Conservation (phyloP, 371 early-diverging fungal species). For the Mortierella sp. region DNA sequence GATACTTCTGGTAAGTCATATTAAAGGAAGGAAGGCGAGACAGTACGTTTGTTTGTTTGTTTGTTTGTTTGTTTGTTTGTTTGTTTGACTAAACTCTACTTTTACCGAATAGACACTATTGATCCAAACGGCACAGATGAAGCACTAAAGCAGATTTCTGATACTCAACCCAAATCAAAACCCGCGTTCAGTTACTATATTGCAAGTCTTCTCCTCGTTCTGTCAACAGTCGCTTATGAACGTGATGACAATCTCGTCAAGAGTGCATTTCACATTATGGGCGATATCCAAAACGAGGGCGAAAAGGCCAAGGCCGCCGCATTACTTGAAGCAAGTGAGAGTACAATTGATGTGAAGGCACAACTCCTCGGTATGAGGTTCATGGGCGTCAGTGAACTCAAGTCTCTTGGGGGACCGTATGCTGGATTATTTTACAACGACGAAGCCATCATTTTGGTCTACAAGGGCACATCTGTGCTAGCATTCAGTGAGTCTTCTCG, state of each 20-base stretch:
- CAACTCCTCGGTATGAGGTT: conserved; percentile 59
- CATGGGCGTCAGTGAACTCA: conserved; percentile 63
- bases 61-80: neutral
- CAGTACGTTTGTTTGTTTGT: neutral
- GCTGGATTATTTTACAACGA: conserved; percentile 63
- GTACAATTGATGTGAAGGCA: conserved; percentile 28
- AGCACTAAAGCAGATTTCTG: conserved; percentile 28
- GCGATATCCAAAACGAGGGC: conserved; percentile 13
- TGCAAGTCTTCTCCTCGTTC: conserved; percentile 31
- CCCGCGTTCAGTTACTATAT: conserved; percentile 43
- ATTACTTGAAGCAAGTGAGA: conserved; percentile 37
- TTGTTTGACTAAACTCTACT: neutral
- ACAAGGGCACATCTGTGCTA: conserved; percentile 64
- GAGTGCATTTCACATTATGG: conserved; percentile 42
- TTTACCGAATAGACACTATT: conserved; percentile 23
- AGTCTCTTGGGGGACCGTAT: conserved; percentile 62
- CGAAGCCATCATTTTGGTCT: conserved; percentile 60
- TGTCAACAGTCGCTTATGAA: conserved; percentile 60
- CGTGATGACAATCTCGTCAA: conserved; percentile 60
- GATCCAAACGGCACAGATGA: conserved; percentile 43
- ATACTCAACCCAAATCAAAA: conserved; percentile 9
- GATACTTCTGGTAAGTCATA: conserved; percentile 33
- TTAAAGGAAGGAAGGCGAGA: neutral
- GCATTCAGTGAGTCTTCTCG: conserved; percentile 45
- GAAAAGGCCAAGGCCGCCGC: conserved; percentile 17